Conservation (phyloP, 1,284 basidiomycete species). For the Phellinidium pouzarii region DNA sequence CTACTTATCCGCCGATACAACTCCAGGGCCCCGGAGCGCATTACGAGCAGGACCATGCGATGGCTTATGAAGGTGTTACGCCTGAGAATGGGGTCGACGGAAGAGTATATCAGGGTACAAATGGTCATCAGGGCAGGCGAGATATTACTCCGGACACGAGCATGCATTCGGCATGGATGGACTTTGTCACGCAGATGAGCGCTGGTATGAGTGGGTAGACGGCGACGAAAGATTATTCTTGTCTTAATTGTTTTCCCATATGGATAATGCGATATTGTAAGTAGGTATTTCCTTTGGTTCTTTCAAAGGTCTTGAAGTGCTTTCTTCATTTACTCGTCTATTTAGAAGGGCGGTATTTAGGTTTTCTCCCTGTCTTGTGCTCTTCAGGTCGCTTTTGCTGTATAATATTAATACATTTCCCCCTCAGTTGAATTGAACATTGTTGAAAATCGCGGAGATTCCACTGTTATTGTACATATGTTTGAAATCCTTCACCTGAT, state of each 20-base stretch:
- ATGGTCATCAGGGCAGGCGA: neutral
- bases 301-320: too few relatives aligned
- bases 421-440: too few relatives aligned
- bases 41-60: slow-evolving; percentile 11
- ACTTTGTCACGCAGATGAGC: slow-evolving; percentile 34
- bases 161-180: slow-evolving; percentile 33
- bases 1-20: slow-evolving; percentile 8
- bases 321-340: too few relatives aligned
- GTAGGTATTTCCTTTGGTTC: too few relatives aligned
- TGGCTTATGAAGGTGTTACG: slow-evolving; percentile 2
- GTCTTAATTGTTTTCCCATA: neutral
- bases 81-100: slow-evolving; percentile 4
- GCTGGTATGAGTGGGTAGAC: slow-evolving; percentile 20
- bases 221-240: neutral
- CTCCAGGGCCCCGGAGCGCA: neutral
- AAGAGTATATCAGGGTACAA: neutral
- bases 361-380: too few relatives aligned
- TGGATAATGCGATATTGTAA: neutral
- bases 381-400: too few relatives aligned
- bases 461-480: too few relatives aligned
- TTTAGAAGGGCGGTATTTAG: too few relatives aligned
- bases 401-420: too few relatives aligned
- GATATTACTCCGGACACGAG: slow-evolving; percentile 23
- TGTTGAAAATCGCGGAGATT: too few relatives aligned
- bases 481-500: too few relatives aligned